Conservation (phyloP, 2,329 filamentous ascomycete species). For the Drechslerella coelobrocha region DNA sequence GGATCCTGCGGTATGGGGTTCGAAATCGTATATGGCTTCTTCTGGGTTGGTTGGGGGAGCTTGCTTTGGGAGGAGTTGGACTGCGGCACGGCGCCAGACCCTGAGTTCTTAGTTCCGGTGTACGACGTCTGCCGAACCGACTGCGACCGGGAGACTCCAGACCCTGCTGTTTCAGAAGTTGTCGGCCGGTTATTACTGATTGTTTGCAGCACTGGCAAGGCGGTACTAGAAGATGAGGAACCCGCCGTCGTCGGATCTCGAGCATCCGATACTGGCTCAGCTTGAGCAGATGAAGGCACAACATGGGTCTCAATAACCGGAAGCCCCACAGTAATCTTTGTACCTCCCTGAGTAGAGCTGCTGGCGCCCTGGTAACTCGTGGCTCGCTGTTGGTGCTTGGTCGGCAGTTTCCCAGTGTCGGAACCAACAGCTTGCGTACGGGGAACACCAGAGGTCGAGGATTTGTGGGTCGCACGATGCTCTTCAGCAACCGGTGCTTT, state of each 20-base stretch:
- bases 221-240: slow-evolving; percentile 27
- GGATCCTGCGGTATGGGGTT: slow-evolving; percentile 67
- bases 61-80: slow-evolving; percentile 71
- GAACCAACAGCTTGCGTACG: slow-evolving; percentile 41
- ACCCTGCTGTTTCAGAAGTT: slow-evolving; percentile 36
- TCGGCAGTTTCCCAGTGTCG: slow-evolving; percentile 48
- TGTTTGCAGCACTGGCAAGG: slow-evolving; percentile 31
- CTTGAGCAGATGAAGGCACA: slow-evolving; percentile 18
- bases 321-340: slow-evolving; percentile 42
- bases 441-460: slow-evolving; percentile 44
- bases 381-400: slow-evolving; percentile 45
- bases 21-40: slow-evolving; percentile 75
- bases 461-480: slow-evolving; percentile 28
- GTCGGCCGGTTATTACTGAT: slow-evolving; percentile 30
- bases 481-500: slow-evolving; percentile 21
- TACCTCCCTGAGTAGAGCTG: slow-evolving; percentile 19
- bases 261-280: slow-evolving; percentile 15
- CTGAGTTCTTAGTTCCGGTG: slow-evolving; percentile 32
- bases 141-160: slow-evolving; percentile 39
- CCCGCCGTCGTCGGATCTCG: slow-evolving; percentile 23
- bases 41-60: slow-evolving; percentile 77
- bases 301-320: slow-evolving; percentile 39
- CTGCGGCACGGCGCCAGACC: slow-evolving; percentile 15
- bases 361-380: slow-evolving; percentile 44
- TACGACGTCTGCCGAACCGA: slow-evolving; percentile 47